phyloP scores from a whole-genome alignment of 345 rosid species.

The Salix arbutifolia region DNA sequence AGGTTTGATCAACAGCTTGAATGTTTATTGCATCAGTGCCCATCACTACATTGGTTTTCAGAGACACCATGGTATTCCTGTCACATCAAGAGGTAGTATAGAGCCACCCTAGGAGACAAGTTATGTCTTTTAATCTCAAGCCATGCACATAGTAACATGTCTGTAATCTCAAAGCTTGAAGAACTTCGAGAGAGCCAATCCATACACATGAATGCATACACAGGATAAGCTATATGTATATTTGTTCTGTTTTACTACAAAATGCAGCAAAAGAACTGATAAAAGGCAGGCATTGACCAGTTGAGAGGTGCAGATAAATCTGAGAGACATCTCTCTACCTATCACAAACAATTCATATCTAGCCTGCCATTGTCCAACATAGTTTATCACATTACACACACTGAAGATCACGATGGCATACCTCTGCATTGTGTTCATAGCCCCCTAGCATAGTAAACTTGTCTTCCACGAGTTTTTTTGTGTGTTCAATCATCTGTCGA shows the following conservation, averaged over 20 bases:
- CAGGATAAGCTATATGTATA: too few relatives aligned
- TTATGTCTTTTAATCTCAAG: not conserved
- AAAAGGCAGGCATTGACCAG: not conserved
- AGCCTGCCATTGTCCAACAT: not conserved
- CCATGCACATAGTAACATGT: too few relatives aligned
- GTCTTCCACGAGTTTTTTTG: slow-evolving; percentile 83
- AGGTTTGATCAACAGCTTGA: too few relatives aligned
- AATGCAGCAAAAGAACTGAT: not conserved
- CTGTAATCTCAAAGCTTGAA: too few relatives aligned
- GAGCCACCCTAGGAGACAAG: not conserved
- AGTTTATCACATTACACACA: not conserved
- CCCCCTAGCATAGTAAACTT: slow-evolving; percentile 72
- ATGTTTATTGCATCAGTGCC: too few relatives aligned
- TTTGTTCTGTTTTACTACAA: too few relatives aligned
- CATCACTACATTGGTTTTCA: not conserved
- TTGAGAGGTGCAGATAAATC: not conserved
- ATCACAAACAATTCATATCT: not conserved
- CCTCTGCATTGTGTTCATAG: slow-evolving; percentile 87
- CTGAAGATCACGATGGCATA: slow-evolving; percentile 17
- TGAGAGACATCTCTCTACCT: not conserved
- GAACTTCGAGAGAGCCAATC: too few relatives aligned
- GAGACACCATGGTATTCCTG: not conserved
- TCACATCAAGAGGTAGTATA: not conserved
- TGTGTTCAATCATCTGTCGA: slow-evolving; percentile 97
- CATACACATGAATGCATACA: not conserved